A percentile compares a stretch with the other conserved stretches of the same genome.
phyloP scores from a whole-genome alignment of 441 rosid genomes.

The Gossypium trilobum region DNA sequence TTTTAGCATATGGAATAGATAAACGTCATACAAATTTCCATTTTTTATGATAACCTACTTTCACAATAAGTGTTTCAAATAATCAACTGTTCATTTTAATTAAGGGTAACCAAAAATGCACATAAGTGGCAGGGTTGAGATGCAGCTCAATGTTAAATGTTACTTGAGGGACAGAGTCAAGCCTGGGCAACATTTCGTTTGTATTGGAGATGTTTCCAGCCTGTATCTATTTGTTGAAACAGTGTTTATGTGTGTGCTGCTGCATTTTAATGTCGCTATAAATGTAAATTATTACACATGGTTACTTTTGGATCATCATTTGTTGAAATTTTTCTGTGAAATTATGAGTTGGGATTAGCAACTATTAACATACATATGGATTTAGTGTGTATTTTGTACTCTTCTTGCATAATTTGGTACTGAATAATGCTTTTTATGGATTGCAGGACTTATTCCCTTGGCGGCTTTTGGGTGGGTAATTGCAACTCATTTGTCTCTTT shows the following conservation, averaged over 20 bases:
- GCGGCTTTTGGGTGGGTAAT: conserved; percentile 94
- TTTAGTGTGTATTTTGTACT: neutral
- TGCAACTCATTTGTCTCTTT: conserved; percentile 82
- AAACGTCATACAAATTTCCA: neutral
- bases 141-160: neutral
- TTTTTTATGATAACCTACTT: neutral
- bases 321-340: neutral
- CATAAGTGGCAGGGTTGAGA: neutral
- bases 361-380: neutral
- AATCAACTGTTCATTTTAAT: neutral
- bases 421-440: conserved; percentile 16
- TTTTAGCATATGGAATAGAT: neutral
- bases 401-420: conserved; percentile 4
- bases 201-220: neutral
- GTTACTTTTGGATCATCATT: neutral
- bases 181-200: neutral
- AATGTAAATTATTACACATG: neutral
- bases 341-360: neutral
- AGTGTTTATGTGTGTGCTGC: neutral
- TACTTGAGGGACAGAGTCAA: neutral
- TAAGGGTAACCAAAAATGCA: neutral
- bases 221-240: neutral
- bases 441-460: conserved; percentile 62
- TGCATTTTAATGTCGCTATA: neutral
- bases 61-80: neutral